These are phyloP conservation scores for Plectranthus barbatus DNA, from an alignment of 257 asterid genomes.

Conservation along the genomic window DNA sequence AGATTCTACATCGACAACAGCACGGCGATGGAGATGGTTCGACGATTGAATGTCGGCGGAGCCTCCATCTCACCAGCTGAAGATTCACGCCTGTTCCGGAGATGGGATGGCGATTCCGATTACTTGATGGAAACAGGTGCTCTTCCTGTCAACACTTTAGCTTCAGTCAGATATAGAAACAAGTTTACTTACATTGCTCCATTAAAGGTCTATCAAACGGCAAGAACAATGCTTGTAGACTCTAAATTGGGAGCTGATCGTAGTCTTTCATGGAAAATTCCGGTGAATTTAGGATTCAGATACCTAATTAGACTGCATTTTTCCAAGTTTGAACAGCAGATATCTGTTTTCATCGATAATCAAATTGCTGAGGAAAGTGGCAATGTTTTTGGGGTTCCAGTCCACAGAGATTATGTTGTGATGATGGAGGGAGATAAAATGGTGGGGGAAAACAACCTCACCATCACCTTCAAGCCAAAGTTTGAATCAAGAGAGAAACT, in stretches of 20 bases:
- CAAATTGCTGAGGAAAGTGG: slow-evolving; percentile 34
- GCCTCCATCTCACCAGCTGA: slow-evolving; percentile 38
- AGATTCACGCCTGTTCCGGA: slow-evolving; percentile 45
- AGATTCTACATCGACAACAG: slow-evolving; percentile 48
- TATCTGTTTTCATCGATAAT: slow-evolving; percentile 38
- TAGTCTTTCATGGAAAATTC: slow-evolving; percentile 43
- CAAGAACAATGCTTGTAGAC: slow-evolving; percentile 26
- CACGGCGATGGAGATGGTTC: slow-evolving; percentile 62
- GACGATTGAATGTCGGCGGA: slow-evolving; percentile 51
- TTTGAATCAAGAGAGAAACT: background rate
- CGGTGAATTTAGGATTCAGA: slow-evolving; percentile 53
- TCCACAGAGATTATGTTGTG: slow-evolving; percentile 47
- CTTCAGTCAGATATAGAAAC: slow-evolving; percentile 13
- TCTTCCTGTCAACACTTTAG: slow-evolving; percentile 17
- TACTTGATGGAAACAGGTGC: slow-evolving; percentile 32
- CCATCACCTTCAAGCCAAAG: slow-evolving; percentile 35
- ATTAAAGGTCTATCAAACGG: slow-evolving; percentile 34
- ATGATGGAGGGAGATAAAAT: slow-evolving; percentile 54
- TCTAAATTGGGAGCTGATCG: background rate
- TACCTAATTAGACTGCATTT: slow-evolving; percentile 62
- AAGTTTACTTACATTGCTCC: slow-evolving; percentile 30
- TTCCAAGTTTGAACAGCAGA: slow-evolving; percentile 26
- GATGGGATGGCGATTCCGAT: slow-evolving; percentile 44
- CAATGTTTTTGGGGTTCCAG: slow-evolving; percentile 25
- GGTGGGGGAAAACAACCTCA: slow-evolving; percentile 28